Base-by-base conservation (phyloP, 768 basidiomycete species). In the Trametes gibbosa region DNA sequence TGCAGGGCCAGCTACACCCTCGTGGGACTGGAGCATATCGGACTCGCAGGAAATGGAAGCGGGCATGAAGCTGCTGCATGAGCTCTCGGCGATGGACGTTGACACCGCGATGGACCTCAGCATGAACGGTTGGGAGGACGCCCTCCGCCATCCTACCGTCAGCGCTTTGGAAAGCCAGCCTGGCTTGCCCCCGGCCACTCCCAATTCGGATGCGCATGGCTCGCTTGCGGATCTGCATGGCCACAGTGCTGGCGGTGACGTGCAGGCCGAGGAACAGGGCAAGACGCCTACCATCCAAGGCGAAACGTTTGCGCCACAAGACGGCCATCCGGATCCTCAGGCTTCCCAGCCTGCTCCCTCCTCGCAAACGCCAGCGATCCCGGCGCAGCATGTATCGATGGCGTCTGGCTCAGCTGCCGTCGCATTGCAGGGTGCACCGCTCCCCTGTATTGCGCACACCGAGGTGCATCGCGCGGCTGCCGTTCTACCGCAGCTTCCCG, bases 1-100 rank as follows among this genome's bases (percentile, higher is more conserved):
- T 37, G 49, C 32, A 12, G 67, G 59, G 21, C 67, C 69, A 9
- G 55, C 65, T 17, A 69, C 68, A 23, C 68, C 69, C 21, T 56
- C 61, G 13, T 69, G 68, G 68, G 63, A 65, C 10, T 66, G 65
- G 59, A 21, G 62, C 29, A 62, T 68, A 45, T 42, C 57, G 4
- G 64, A 67, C 23, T 42, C 23, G 47, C 65, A 29, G 62, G 45
- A 42, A 37, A 55, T 21, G 58, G 43, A 41, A 53, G 40, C 49
- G 51, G 50, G 55, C 4, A 51, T 59, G 57, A 59, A 53, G 52
- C 19, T 47, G 45, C 40, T 62, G 21, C 53, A 59, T 32, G 50
- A 56, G 50, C 58, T 57, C 34, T 50, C 58, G 43, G 63, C 58
- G 54, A 55, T 62, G 63, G 55, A 62, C 32, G 49, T 56, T 39